Conservation (phyloP, 805 yeast species). For the Starmerella apicola region DNA sequence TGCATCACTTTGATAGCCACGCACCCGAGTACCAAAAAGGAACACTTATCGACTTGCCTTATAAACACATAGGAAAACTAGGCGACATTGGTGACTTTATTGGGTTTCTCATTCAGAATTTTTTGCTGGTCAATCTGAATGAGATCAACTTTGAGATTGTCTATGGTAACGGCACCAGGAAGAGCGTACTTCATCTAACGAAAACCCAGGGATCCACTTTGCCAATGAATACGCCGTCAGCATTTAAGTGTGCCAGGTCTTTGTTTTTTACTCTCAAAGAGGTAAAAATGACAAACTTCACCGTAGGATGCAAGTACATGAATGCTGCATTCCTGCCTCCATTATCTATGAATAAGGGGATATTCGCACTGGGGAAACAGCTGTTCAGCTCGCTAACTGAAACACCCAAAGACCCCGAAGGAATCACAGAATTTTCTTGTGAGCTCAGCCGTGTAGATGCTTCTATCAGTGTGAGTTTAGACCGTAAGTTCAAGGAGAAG, state of each 20-base stretch:
- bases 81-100: constrained; percentile 28
- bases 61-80: constrained; percentile 21
- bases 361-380: constrained; percentile 25
- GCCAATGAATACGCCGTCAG: constrained; percentile 19
- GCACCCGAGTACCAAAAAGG: constrained; percentile 21
- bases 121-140: constrained; percentile 27
- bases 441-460: constrained; percentile 27
- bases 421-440: constrained; percentile 23
- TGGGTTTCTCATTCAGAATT: constrained; percentile 30
- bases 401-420: constrained; percentile 25
- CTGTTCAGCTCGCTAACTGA: constrained; percentile 24
- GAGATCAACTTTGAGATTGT: constrained; percentile 21
- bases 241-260: too few species aligned
- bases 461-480: constrained; percentile 23
- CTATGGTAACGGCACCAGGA: constrained; percentile 19
- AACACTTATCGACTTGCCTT: constrained; percentile 31
- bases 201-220: constrained; percentile 24
- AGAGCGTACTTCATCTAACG: constrained; percentile 21
- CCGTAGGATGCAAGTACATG: constrained; percentile 25
- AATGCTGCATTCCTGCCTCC: constrained; percentile 28
- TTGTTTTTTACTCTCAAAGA: constrained; percentile 20
- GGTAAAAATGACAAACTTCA: constrained; percentile 22
- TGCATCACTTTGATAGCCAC: constrained; percentile 24
- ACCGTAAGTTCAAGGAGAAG: constrained; percentile 24
- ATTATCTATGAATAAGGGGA: constrained; percentile 16